Evolutionary conservation across 352 stramenopile genomes (phyloP).

Genomic region (Phytophthora kernoviae): DNA sequence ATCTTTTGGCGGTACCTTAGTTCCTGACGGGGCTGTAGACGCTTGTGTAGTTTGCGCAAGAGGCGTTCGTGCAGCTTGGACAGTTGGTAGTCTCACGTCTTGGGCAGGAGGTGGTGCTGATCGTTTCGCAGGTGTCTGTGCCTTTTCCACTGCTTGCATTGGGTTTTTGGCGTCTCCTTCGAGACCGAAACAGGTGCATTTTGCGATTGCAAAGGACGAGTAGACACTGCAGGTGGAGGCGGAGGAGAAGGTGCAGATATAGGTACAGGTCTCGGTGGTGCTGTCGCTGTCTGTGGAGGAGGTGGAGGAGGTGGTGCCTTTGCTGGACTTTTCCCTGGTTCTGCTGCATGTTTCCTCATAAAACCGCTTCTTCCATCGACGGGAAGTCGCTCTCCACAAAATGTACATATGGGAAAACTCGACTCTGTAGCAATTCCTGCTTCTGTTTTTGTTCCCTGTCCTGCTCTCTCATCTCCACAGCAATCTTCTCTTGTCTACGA

Average conservation of each 20-base stretch:
- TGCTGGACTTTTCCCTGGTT: not conserved
- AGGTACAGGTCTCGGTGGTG: not conserved
- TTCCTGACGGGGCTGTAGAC: not conserved
- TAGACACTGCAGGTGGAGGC: too few species aligned
- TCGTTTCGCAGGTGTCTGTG: not conserved
- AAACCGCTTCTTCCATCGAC: conserved; percentile 14
- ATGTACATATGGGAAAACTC: conserved; percentile 23
- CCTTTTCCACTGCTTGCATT: not conserved
- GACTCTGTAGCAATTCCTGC: conserved; percentile 28
- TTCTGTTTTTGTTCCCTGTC: not conserved
- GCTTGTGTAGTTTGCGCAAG: not conserved
- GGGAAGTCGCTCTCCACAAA: conserved; percentile 47
- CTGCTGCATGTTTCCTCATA: conserved; percentile 21
- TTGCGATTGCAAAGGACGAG: too few species aligned
- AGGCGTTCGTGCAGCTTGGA: not conserved
- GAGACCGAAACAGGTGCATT: not conserved
- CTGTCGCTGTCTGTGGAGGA: not conserved
- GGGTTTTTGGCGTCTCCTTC: not conserved
- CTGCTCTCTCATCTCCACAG: not conserved
- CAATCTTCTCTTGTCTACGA: too few species aligned
- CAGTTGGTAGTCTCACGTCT: not conserved
- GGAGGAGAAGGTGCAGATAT: not conserved
- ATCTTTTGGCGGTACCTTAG: not conserved
- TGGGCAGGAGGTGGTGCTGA: not conserved
- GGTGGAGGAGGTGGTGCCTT: not conserved